Percentiles rank a stretch among this genome's conserved stretches.
These are phyloP conservation scores for Dacryopinax primogenitus DNA, from an alignment of 768 basidiomycete genomes.

Conservation along the genomic window DNA sequence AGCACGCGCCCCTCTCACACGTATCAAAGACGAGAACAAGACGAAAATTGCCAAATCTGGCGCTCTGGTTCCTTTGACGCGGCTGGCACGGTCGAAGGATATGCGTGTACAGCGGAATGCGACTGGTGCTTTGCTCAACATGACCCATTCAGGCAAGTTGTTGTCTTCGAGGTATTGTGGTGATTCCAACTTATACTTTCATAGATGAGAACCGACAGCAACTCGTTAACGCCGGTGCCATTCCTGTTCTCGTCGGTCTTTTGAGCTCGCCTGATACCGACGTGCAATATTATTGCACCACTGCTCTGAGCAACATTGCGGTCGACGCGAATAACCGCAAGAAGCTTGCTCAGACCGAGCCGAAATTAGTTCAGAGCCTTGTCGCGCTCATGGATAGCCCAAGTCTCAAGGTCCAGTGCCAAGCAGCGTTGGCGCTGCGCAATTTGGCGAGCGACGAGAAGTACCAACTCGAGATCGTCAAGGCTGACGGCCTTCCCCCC, in stretches of 20 bases:
- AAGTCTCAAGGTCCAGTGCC: constrained; percentile 96
- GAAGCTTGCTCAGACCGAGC: constrained; percentile 87
- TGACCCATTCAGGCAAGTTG: constrained; percentile 92
- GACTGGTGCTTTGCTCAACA: constrained; percentile 92
- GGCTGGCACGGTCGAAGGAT: constrained; percentile 92
- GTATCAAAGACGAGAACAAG: constrained; percentile 84
- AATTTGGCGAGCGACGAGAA: constrained; percentile 98
- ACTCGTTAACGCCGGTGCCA: constrained; percentile 94
- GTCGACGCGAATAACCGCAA: constrained; percentile 89
- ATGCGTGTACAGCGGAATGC: constrained; percentile 99
- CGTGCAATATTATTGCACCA: constrained; percentile 99
- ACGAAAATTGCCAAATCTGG: constrained; percentile 99
- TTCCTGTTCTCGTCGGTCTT: constrained; percentile 88
- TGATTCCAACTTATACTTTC: neutral
- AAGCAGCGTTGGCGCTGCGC: constrained; percentile 87
- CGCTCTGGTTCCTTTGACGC: constrained; percentile 90
- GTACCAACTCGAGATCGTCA: constrained; percentile 97
- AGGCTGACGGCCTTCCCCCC: constrained; percentile 81
- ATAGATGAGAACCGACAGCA: constrained; percentile 96
- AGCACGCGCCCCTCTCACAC: constrained; percentile 7
- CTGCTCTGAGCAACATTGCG: constrained; percentile 94
- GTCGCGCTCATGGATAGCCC: constrained; percentile 94
- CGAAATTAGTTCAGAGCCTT: constrained; percentile 84
- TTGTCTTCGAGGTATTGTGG: neutral
- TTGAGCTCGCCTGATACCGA: constrained; percentile 97